Evolutionary conservation across 306 rosid genomes (phyloP).

Genomic region (Glycine tomentella): DNA sequence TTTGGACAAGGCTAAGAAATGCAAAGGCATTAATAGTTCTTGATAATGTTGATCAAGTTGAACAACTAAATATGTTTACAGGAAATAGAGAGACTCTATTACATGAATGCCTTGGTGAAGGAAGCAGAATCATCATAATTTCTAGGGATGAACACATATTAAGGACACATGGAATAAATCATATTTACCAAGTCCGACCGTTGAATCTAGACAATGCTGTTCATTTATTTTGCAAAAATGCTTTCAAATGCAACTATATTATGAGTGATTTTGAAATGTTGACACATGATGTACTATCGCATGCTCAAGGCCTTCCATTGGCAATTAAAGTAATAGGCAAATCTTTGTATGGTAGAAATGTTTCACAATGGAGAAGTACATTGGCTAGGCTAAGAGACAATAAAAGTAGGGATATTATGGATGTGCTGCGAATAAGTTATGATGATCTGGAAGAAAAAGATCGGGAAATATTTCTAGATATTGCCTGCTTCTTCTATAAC

Average conservation of each 20-base stretch:
- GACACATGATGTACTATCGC: background rate
- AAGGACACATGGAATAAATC: background rate
- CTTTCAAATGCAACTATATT: too few relatives aligned
- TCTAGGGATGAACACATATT: background rate
- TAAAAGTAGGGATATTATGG: background rate
- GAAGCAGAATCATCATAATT: background rate
- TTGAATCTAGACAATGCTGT: background rate
- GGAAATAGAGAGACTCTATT: background rate
- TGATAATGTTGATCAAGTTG: background rate
- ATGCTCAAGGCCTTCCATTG: background rate
- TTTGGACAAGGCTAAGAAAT: background rate
- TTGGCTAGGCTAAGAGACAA: background rate
- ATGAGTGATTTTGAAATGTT: background rate
- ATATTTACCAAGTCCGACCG: background rate
- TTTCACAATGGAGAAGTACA: constrained; percentile 13
- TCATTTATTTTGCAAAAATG: too few relatives aligned
- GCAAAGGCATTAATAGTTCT: background rate
- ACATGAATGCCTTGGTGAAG: background rate
- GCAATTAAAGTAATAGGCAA: constrained; percentile 7
- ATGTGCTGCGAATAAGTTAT: constrained; percentile 1
- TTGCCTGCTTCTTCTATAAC: background rate
- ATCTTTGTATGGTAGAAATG: background rate
- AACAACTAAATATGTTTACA: background rate
- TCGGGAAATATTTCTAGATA: constrained; percentile 28
- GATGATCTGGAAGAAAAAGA: background rate